Evolutionary conservation across 2,329 filamentous ascomycete genomes (phyloP), one percentile per base, ranked within the genome.

Genomic region (Ophiostoma triangulosporum): DNA sequence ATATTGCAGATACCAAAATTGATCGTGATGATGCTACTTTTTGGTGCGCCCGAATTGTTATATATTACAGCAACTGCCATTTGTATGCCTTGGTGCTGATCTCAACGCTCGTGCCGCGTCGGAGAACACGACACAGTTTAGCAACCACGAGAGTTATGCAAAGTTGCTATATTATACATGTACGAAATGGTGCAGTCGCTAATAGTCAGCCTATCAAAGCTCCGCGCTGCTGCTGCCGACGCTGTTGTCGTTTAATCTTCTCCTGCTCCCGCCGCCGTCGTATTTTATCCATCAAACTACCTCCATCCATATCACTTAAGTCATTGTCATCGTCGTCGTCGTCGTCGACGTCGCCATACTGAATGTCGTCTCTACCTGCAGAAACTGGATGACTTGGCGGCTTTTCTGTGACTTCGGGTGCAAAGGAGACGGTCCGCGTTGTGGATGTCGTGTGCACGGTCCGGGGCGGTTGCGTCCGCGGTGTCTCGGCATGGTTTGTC

Each of bases 201-300:
- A n/a, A 9, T n/a, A 8, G 26, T 20, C n/a, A 29, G 3, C 26
- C 43, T 3, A 7, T 8, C 26, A 24, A 29, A 11, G 46, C 26
- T 24, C 6, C 17, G 11, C 46, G 46, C 29, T 48, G 46, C n/a
- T 48, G 46, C 29, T 48, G 29, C 29, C 12, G 29, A 12, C 46
- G 27, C 20, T 22, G 33, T 7, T 48, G 43, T 8, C 54, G 54
- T 14, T 45, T 35, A 1, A 31, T 45, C 22, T 54, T 57, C 6
- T 57, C 56, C 22, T 49, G 50, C 9, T 49, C 51, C 1, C 59
- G 54, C 7, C 56, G 54, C 26, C 46, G 26, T 3, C 55, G 56
- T 3, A 58, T 48, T 22, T 49, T 52, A 8, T 52, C 53, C 26
- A 59, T 24, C 15, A 60, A 26, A n/a, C 46, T 15, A n/a, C 49